phyloP scores from a whole-genome alignment of 306 rosid genomes.

The Acacia acuminata region DNA sequence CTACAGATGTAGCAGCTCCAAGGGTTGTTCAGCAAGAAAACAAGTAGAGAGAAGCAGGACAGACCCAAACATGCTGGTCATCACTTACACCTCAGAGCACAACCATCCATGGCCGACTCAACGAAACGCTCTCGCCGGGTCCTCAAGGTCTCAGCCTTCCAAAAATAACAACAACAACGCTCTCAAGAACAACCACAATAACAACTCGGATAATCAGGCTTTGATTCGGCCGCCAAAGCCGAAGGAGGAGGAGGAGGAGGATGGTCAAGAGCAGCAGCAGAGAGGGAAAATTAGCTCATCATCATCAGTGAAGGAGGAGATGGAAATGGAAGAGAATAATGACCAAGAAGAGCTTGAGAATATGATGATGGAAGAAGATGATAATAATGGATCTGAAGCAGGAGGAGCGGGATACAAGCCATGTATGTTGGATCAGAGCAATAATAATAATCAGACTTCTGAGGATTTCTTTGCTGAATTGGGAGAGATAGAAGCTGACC shows the following conservation, averaged over 20 bases:
- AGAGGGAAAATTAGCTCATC: neutral
- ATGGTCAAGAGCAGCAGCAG: constrained; percentile 10
- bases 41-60: constrained; percentile 85
- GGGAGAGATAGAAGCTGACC: constrained; percentile 55
- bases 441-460: constrained; percentile 13
- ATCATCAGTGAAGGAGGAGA: constrained; percentile 42
- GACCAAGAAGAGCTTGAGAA: neutral
- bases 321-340: constrained; percentile 24
- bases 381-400: constrained; percentile 17
- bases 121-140: constrained; percentile 76
- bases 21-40: constrained; percentile 88
- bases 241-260: neutral
- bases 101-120: constrained; percentile 95
- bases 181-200: neutral
- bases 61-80: constrained; percentile 84
- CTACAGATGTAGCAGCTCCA: constrained; percentile 89
- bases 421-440: constrained; percentile 18
- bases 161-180: neutral
- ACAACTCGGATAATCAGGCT: neutral
- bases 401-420: constrained; percentile 46
- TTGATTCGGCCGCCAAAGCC: neutral
- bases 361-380: neutral
- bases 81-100: constrained; percentile 89
- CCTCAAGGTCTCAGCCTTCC: constrained; percentile 59
- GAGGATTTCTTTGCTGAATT: constrained; percentile 68